phyloP scores from a whole-genome alignment of 192 early-diverging fungal species.

The Paraglomus occultum region DNA sequence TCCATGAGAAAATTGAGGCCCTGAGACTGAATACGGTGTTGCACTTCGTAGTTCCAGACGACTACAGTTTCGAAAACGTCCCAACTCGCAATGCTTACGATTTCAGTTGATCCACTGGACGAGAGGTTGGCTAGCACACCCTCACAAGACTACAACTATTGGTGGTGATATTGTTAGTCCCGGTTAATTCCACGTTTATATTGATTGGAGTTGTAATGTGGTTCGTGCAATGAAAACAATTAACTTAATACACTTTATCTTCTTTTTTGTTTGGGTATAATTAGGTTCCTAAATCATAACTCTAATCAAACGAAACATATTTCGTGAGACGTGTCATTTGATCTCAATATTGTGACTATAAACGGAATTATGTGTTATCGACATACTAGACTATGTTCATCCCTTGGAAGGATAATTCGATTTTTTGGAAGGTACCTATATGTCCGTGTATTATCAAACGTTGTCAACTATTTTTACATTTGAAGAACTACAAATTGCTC shows the following conservation, averaged over 20 bases:
- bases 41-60: too few relatives aligned
- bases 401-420: conserved; percentile 33
- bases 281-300: conserved; percentile 37
- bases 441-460: too few relatives aligned
- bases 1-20: background rate
- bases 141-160: background rate
- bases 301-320: too few relatives aligned
- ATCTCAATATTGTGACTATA: too few relatives aligned
- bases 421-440: conserved; percentile 39
- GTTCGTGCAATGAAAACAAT: too few relatives aligned
- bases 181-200: conserved; percentile 10
- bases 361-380: too few relatives aligned
- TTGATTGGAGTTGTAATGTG: background rate
- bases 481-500: too few relatives aligned
- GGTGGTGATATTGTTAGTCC: background rate
- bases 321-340: too few relatives aligned
- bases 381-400: conserved; percentile 26
- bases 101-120: background rate
- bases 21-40: too few relatives aligned
- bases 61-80: background rate
- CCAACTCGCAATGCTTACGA: background rate
- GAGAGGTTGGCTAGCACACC: background rate
- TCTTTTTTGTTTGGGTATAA: too few relatives aligned
- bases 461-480: too few relatives aligned
- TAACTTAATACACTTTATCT: too few relatives aligned